A percentile compares a stretch with the other conserved stretches of the same genome.
These are phyloP conservation scores for Pyrenochaeta sp. DNA, from an alignment of 2,329 filamentous ascomycete genomes.

Conservation along the genomic window DNA sequence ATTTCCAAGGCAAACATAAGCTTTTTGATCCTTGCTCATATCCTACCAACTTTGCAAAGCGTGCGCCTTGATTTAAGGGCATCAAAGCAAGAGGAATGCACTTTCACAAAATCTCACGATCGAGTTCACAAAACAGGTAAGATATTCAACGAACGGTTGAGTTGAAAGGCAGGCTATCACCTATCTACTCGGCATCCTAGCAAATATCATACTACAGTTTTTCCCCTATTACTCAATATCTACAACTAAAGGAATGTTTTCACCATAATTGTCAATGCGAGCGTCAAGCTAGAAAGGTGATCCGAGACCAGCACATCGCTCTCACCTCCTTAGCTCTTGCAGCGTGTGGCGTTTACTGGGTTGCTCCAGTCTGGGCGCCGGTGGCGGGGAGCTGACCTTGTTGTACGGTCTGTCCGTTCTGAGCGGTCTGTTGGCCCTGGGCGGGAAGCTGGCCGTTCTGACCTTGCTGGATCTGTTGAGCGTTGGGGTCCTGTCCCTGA, in stretches of 20 bases:
- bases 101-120: too few relatives aligned
- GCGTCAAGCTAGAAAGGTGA: neutral
- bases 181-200: neutral
- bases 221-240: slow-evolving; percentile 3
- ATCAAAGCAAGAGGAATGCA: too few relatives aligned
- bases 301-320: slow-evolving; percentile 13
- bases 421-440: slow-evolving; percentile 5
- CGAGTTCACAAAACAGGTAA: too few relatives aligned
- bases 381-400: neutral
- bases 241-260: slow-evolving; percentile 6
- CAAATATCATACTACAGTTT: neutral
- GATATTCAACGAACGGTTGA: neutral
- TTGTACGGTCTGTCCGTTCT: slow-evolving; percentile 5
- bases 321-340: slow-evolving; percentile 1
- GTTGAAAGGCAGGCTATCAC: slow-evolving; percentile 3
- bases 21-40: neutral
- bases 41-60: neutral
- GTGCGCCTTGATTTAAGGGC: neutral
- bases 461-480: slow-evolving; percentile 6
- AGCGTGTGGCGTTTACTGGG: slow-evolving; percentile 3
- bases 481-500: slow-evolving; percentile 7
- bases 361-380: neutral
- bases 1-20: slow-evolving; percentile 10
- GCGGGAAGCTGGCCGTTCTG: too few relatives aligned
- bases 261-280: neutral